phyloP scores from a whole-genome alignment of 192 early-diverging fungal genomes.

The Backusella macrospora region DNA sequence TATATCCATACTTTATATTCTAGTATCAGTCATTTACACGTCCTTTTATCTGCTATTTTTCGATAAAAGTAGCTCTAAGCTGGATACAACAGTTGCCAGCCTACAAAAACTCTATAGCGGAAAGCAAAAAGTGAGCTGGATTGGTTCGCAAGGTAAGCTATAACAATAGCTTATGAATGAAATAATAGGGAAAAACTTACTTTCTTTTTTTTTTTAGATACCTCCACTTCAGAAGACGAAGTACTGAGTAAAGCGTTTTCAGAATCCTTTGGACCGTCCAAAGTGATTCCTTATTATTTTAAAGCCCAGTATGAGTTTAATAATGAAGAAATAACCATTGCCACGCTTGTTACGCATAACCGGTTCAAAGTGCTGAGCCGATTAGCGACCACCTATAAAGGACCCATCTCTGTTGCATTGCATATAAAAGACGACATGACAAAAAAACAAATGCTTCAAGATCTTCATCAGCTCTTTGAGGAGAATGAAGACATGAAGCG shows the following conservation, averaged over 20 bases:
- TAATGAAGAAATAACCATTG: conserved; percentile 56
- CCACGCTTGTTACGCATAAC: conserved; percentile 55
- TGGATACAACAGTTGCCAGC: not conserved
- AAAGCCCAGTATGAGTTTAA: conserved; percentile 42
- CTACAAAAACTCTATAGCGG: not conserved
- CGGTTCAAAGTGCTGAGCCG: conserved; percentile 50
- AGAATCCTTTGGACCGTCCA: conserved; percentile 56
- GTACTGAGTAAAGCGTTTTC: conserved; percentile 56
- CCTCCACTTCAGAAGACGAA: conserved; percentile 45
- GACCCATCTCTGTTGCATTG: conserved; percentile 61
- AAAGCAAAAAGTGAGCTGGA: conserved; percentile 14
- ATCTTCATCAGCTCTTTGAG: conserved; percentile 51
- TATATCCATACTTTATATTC: conserved; percentile 33
- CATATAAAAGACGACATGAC: conserved; percentile 58
- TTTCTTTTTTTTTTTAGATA: not conserved
- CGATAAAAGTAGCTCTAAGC: not conserved
- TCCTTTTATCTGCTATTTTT: conserved; percentile 22
- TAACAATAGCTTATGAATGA: not conserved
- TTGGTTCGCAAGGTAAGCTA: not conserved
- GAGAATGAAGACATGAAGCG: conserved; percentile 48
- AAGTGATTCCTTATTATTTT: conserved; percentile 58
- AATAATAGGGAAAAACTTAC: not conserved
- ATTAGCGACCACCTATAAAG: conserved; percentile 52
- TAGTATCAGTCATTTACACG: conserved; percentile 33
- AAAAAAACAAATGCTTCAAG: conserved; percentile 46